These are phyloP conservation scores for Myriosclerotinia scirpicola DNA, from an alignment of 2,329 filamentous ascomycete species.

Conservation along the genomic window DNA sequence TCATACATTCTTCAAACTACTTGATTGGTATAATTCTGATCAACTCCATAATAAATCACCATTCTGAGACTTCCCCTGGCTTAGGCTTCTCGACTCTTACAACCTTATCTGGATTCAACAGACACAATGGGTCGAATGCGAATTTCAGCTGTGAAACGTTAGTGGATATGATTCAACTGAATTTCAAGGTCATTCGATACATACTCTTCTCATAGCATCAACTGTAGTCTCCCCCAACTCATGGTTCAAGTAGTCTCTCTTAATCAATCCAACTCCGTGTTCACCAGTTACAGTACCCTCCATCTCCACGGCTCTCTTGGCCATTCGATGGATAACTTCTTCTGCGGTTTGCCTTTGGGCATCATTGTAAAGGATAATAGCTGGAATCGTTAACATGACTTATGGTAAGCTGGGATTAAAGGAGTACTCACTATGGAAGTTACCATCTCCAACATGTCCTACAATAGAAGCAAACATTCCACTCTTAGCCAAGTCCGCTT, in stretches of 20 bases:
- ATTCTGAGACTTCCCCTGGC: constrained; percentile 48
- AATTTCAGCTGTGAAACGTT: constrained; percentile 62
- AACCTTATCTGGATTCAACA: constrained; percentile 68
- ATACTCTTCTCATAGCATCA: constrained; percentile 77
- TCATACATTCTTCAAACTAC: neutral
- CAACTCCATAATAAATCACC: constrained; percentile 38
- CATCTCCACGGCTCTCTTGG: constrained; percentile 79
- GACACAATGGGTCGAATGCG: constrained; percentile 72
- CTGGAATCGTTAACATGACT: constrained; percentile 29
- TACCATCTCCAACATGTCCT: constrained; percentile 73
- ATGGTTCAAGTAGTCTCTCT: constrained; percentile 78
- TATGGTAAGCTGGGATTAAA: too few species aligned
- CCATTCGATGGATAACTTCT: constrained; percentile 76
- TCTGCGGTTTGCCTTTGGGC: constrained; percentile 66
- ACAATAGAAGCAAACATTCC: constrained; percentile 64
- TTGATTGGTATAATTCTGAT: neutral
- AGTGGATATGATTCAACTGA: constrained; percentile 9
- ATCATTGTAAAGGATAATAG: constrained; percentile 65
- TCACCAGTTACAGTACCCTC: constrained; percentile 86
- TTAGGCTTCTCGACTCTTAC: constrained; percentile 59
- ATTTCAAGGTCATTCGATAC: constrained; percentile 31
- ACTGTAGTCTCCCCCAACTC: constrained; percentile 74
- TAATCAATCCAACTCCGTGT: constrained; percentile 80
- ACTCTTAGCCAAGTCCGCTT: constrained; percentile 57
- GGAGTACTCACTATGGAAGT: constrained; percentile 61